phyloP scores from a whole-genome alignment of 768 basidiomycete genomes.

The Symmetrospora coprosmae region DNA sequence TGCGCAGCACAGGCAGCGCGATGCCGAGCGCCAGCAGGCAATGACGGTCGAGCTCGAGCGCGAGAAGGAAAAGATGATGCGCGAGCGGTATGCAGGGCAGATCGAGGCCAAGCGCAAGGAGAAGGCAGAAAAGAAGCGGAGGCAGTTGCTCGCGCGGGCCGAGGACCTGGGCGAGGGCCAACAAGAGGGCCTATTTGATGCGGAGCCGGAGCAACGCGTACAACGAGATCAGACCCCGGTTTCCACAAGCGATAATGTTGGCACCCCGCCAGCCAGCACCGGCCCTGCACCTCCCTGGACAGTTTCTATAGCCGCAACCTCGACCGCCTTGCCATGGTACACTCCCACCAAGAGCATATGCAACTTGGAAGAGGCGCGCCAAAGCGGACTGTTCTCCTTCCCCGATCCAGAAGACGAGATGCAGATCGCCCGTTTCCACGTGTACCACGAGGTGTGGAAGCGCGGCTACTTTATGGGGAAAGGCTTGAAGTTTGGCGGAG shows the following conservation, averaged over 20 bases:
- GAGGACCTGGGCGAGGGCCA: no score
- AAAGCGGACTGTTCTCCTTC: neutral
- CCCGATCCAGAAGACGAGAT: conserved; percentile 44
- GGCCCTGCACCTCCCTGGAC: conserved; percentile 24
- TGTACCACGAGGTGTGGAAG: conserved; percentile 67
- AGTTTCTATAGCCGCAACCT: conserved; percentile 50
- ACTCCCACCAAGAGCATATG: conserved; percentile 40
- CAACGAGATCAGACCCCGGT: no score
- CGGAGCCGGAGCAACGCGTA: no score
- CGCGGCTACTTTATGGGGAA: conserved; percentile 75
- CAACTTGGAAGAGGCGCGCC: conserved; percentile 41
- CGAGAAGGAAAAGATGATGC: conserved; percentile 43
- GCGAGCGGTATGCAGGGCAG: conserved; percentile 44
- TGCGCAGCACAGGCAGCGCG: conserved; percentile 29
- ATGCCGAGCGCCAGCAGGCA: conserved; percentile 46
- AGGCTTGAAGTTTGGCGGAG: conserved; percentile 87
- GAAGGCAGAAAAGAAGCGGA: conserved; percentile 28
- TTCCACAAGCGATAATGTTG: no score
- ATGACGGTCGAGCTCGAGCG: conserved; percentile 42
- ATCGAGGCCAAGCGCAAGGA: conserved; percentile 37
- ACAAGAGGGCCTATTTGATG: no score
- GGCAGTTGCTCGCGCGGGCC: conserved; percentile 19
- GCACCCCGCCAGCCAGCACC: neutral
- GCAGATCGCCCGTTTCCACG: conserved; percentile 61
- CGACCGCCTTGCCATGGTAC: conserved; percentile 59